Base-by-base conservation (phyloP, 2,329 filamentous ascomycete genomes). In the Chrysoporthe cubensis region DNA sequence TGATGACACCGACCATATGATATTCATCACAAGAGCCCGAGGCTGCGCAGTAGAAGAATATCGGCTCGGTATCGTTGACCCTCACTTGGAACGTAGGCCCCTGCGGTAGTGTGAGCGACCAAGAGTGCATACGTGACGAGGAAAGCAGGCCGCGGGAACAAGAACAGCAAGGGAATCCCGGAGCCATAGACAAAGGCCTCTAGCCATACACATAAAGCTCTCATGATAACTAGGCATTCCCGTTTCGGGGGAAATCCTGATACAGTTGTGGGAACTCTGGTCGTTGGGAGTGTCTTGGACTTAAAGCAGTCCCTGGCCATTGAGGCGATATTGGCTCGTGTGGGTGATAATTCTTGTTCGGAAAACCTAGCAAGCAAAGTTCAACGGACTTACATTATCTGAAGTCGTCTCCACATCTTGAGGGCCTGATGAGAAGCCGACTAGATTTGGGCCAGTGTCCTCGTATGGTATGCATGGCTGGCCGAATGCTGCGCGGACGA, bases 1-100 rank as follows among this genome's bases (percentile, higher is more conserved):
- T 95, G 72, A 95, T 90, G 1, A 87, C 90, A 3, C 91, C 91
- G 18, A 95, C 85, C 91, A 95, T 95, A 32, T 87, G 84, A 56
- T 90, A 84, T 2, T 79, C 76, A 3, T 83, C 82, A 73, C 92
- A 95, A 1, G 90, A 91, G 0, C 82, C 84, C 0, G 87, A 84
- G 0, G 90, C 90, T 0, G 88, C 87, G 71, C 90, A 93, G 76
- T 92, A 93, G 76, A 86, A 91, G 75, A 90, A 91, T 18, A 89
- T 84, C 0, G 90, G 89, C 32, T 85, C 77, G 0, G 88, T 89
- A 71, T 88, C 81, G 72, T 91, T 90, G 66, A 92, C 80, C 26
- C 70, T 71, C 34, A 85, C 72, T 54, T 75, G 73, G 67, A 76
- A 86, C 48, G 73, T 77, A 26, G 83, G 83, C 21, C 76, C 79